These are phyloP conservation scores for Pseudofabraea citricarpa DNA, from an alignment of 2,329 filamentous ascomycete genomes.

Conservation along the genomic window DNA sequence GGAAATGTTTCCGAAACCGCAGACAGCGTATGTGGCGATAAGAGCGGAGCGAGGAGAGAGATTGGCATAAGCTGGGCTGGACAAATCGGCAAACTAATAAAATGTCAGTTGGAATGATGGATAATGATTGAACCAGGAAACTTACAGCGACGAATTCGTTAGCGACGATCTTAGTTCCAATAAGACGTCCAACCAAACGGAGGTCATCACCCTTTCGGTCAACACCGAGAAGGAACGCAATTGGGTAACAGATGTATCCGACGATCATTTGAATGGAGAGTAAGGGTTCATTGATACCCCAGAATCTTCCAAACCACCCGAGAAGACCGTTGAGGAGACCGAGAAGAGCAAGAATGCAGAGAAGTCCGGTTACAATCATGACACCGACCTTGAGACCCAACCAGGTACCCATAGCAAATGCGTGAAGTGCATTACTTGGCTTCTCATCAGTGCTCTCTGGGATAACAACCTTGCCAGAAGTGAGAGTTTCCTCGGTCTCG, in stretches of 20 bases:
- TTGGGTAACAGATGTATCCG: conserved; percentile 72
- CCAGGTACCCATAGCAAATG: conserved; percentile 81
- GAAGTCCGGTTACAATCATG: conserved; percentile 74
- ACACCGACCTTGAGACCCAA: conserved; percentile 81
- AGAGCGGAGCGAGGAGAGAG: conserved; percentile 68
- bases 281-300: conserved; percentile 65
- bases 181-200: conserved; percentile 70
- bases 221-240: conserved; percentile 79
- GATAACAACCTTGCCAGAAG: conserved; percentile 73
- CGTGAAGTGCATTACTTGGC: conserved; percentile 77
- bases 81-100: conserved; percentile 40
- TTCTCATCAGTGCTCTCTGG: conserved; percentile 67
- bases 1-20: conserved; percentile 80
- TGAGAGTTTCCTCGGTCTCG: conserved; percentile 81
- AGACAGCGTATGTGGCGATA: conserved; percentile 83
- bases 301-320: conserved; percentile 78
- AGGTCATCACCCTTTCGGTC: conserved; percentile 58
- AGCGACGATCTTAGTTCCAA: conserved; percentile 79
- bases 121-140: no score
- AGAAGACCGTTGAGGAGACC: conserved; percentile 71
- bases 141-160: conserved; percentile 30
- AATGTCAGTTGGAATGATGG: no score
- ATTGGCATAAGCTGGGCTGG: conserved; percentile 45
- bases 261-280: conserved; percentile 72
- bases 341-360: conserved; percentile 78